phyloP scores from a whole-genome alignment of 1,284 basidiomycete species.

The Ustilago cynodontis region DNA sequence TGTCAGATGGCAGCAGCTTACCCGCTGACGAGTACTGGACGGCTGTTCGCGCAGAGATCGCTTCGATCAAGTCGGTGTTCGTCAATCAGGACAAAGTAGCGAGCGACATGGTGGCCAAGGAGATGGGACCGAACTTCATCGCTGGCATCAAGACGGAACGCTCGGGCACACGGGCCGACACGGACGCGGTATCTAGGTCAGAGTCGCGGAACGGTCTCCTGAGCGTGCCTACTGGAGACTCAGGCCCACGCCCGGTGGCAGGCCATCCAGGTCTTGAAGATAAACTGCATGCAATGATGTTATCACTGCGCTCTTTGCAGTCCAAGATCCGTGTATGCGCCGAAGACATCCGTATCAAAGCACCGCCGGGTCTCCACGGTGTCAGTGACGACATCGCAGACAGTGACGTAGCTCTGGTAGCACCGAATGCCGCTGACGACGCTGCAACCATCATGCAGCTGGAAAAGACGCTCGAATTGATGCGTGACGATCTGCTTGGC shows the following conservation, averaged over 20 bases:
- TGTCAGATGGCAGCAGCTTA: conserved; percentile 21
- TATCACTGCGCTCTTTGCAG: conserved; percentile 65
- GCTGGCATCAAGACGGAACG: neutral
- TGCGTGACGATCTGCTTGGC: conserved; percentile 62
- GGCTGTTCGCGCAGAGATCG: conserved; percentile 20
- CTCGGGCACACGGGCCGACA: neutral
- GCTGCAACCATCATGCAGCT: conserved; percentile 24
- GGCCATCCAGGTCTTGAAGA: conserved; percentile 59
- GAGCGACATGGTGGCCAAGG: conserved; percentile 16
- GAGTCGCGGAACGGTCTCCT: conserved; percentile 18
- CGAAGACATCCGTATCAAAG: conserved; percentile 57
- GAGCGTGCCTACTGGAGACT: conserved; percentile 10
- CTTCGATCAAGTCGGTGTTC: neutral
- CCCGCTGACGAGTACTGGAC: conserved; percentile 37
- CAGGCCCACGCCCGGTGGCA: neutral
- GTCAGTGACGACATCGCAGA: neutral
- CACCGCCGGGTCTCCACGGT: conserved; percentile 57
- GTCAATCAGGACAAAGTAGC: conserved; percentile 7
- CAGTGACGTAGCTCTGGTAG: neutral
- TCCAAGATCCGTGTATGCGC: conserved; percentile 65
- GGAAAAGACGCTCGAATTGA: conserved; percentile 54
- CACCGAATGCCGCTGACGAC: conserved; percentile 6
- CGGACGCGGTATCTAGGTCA: neutral
- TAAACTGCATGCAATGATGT: conserved; percentile 58
- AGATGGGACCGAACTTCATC: conserved; percentile 31